These are phyloP conservation scores for Dissophora globulifera DNA, from an alignment of 192 early-diverging fungal species.

Conservation along the genomic window DNA sequence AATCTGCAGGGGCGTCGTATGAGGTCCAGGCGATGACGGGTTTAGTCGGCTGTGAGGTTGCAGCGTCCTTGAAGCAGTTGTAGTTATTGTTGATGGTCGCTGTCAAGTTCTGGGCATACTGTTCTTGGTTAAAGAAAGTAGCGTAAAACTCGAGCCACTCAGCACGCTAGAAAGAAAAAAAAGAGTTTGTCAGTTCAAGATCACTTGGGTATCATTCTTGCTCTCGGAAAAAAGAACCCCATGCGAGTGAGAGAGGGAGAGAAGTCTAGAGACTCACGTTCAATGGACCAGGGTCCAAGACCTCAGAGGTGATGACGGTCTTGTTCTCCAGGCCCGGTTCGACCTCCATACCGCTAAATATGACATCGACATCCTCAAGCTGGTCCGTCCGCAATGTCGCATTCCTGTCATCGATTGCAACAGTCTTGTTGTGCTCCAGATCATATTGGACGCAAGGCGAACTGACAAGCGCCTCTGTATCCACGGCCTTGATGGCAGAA, in stretches of 20 bases:
- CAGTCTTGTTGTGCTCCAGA: conserved; percentile 17
- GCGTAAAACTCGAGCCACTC: conserved; percentile 70
- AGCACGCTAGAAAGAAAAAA: conserved; percentile 53
- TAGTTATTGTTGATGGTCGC: conserved; percentile 66
- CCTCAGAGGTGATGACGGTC: conserved; percentile 59
- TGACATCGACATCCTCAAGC: conserved; percentile 59
- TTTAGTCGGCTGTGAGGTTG: conserved; percentile 23
- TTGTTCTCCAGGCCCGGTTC: conserved; percentile 49
- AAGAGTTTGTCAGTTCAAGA: neutral
- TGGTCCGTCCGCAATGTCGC: conserved; percentile 58
- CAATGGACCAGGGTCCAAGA: conserved; percentile 59
- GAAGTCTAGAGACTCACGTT: conserved; percentile 48
- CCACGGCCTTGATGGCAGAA: conserved; percentile 48
- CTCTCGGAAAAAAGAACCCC: too few relatives aligned
- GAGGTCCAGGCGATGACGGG: conserved; percentile 72
- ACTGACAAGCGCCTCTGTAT: conserved; percentile 49
- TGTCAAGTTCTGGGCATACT: conserved; percentile 58
- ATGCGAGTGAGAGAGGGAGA: too few relatives aligned
- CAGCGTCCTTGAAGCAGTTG: conserved; percentile 59
- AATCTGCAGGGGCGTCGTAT: conserved; percentile 66
- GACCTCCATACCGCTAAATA: conserved; percentile 58
- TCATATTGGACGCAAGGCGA: conserved; percentile 63
- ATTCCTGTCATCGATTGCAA: conserved; percentile 54
- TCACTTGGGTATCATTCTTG: neutral
- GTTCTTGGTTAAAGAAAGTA: conserved; percentile 75